Percentiles rank a stretch among this genome's conserved stretches.
Evolutionary conservation across 805 yeast species (phyloP).

Genomic region (Starmerella stellata): DNA sequence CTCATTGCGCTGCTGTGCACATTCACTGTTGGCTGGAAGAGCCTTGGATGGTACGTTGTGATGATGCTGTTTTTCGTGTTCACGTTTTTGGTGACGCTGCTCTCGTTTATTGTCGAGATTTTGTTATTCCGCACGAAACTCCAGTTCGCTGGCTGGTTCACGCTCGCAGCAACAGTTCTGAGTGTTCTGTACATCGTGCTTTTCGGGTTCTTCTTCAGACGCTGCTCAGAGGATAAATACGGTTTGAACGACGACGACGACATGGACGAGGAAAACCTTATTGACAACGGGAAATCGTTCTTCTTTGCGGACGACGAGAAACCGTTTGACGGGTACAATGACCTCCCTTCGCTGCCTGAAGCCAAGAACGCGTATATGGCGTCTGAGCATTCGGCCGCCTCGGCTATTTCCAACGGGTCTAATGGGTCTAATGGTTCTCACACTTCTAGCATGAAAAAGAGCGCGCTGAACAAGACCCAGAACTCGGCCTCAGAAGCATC

Average conservation of each 20-base stretch:
- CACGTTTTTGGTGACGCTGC: conserved; percentile 46
- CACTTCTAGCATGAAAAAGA: no score
- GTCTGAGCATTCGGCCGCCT: not conserved
- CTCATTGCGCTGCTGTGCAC: conserved; percentile 29
- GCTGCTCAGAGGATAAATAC: not conserved
- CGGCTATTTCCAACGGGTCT: no score
- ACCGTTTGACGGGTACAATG: not conserved
- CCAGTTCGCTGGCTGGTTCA: conserved; percentile 73
- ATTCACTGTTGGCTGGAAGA: conserved; percentile 26
- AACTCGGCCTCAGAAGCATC: not conserved
- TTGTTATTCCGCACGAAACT: conserved; percentile 58
- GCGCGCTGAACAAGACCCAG: no score
- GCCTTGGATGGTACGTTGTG: conserved; percentile 31
- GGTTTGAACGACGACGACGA: not conserved
- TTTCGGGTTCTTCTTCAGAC: not conserved
- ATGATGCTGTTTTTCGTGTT: conserved; percentile 45
- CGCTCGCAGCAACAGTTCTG: conserved; percentile 48
- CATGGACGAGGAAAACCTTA: not conserved
- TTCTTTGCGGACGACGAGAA: not conserved
- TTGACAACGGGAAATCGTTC: not conserved
- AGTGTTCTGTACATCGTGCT: conserved; percentile 7
- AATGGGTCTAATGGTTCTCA: no score
- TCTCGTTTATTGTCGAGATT: conserved; percentile 69
- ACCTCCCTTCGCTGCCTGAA: not conserved
- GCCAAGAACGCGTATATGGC: not conserved